A percentile compares a stretch with the other conserved stretches of the same genome.
Evolutionary conservation across 2,329 filamentous ascomycete species (phyloP).

Genomic region (Leptographium procerum): DNA sequence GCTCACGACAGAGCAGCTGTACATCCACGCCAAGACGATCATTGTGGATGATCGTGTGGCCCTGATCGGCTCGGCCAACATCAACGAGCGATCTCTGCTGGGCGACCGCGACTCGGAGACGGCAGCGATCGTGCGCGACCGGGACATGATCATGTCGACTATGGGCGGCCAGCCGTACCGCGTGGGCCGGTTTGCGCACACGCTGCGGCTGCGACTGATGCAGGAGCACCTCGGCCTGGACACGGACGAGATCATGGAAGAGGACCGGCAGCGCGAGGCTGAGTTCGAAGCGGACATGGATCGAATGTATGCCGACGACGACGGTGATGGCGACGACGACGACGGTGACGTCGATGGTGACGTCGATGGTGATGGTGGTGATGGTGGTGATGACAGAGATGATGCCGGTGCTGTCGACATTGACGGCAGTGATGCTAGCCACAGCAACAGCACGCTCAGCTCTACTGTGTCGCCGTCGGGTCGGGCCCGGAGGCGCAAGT

Average conservation of each 20-base stretch:
- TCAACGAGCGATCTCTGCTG: slow-evolving; percentile 94
- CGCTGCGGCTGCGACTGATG: slow-evolving; percentile 86
- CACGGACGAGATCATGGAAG: slow-evolving; percentile 79
- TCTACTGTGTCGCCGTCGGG: too few species aligned
- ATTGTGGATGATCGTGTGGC: slow-evolving; percentile 88
- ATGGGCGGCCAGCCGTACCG: slow-evolving; percentile 87
- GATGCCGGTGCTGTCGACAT: slow-evolving; percentile 36
- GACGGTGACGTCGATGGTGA: background rate
- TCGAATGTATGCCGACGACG: slow-evolving; percentile 46
- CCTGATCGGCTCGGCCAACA: slow-evolving; percentile 94
- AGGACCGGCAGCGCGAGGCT: slow-evolving; percentile 51
- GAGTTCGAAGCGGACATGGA: slow-evolving; percentile 49
- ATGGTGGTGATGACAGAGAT: slow-evolving; percentile 16
- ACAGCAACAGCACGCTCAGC: too few species aligned
- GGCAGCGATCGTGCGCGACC: slow-evolving; percentile 81
- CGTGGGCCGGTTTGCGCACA: slow-evolving; percentile 87
- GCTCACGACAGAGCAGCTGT: slow-evolving; percentile 88
- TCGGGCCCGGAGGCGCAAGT: too few species aligned
- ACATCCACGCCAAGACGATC: slow-evolving; percentile 96
- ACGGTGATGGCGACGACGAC: slow-evolving; percentile 24
- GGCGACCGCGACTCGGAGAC: slow-evolving; percentile 86
- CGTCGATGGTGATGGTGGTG: slow-evolving; percentile 28
- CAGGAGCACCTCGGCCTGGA: slow-evolving; percentile 93
- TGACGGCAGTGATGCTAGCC: background rate
- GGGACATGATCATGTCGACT: slow-evolving; percentile 79